Evolutionary conservation across 1,139 yeast genomes (phyloP).

Genomic region (Arxiozyma bovina): DNA sequence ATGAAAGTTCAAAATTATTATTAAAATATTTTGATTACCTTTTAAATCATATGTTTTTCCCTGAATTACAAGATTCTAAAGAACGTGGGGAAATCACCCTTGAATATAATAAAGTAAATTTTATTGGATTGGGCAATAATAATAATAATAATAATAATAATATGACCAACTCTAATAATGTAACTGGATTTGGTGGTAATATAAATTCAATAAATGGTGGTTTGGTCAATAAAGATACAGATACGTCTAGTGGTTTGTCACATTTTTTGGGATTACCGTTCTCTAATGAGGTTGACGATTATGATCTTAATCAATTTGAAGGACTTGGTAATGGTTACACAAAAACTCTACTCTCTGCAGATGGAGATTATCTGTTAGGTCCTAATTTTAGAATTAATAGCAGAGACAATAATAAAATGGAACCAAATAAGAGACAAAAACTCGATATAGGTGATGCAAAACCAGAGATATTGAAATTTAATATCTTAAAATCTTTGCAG

Average conservation of each 20-base stretch:
- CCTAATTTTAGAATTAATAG: conserved; percentile 12
- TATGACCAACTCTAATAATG: background rate
- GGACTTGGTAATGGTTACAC: conserved; percentile 31
- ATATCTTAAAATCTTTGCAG: conserved; percentile 22
- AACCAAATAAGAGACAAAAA: conserved; percentile 8
- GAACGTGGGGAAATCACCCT: conserved; percentile 28
- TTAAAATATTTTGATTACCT: conserved; percentile 23
- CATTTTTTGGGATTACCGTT: conserved; percentile 3
- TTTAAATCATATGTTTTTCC: conserved; percentile 23
- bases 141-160: background rate
- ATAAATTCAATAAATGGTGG: background rate
- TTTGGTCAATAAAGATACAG: background rate
- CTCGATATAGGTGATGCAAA: conserved; percentile 11
- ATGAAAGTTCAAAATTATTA: conserved; percentile 47
- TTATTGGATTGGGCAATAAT: background rate
- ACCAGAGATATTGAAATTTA: conserved; percentile 22
- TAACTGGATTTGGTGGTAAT: background rate
- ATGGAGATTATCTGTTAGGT: conserved; percentile 28
- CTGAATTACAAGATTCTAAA: conserved; percentile 24
- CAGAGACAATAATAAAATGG: background rate
- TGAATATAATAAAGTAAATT: conserved; percentile 13
- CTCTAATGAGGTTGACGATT: conserved; percentile 20
- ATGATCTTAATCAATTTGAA: conserved; percentile 27
- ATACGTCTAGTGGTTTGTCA: background rate
- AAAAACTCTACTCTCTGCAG: conserved; percentile 24